Conservation (phyloP, 75 land plant genomes). For the Selaginella tamariscina region DNA sequence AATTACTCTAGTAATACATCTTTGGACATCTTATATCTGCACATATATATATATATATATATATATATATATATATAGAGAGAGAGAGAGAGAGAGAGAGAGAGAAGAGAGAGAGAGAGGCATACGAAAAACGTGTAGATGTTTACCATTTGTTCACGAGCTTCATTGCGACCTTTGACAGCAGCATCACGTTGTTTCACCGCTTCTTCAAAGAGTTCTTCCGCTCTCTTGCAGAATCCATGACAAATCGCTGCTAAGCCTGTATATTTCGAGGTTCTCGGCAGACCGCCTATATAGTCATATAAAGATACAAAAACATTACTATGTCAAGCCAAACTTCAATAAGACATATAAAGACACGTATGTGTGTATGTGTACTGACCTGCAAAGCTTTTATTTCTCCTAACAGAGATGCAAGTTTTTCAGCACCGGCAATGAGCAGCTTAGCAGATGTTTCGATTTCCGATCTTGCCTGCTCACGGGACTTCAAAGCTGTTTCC, state of each 20-base stretch:
- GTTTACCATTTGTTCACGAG: conserved; percentile 61
- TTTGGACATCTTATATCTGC: too few species aligned
- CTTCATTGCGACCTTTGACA: conserved; percentile 41
- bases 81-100: too few species aligned
- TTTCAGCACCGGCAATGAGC: conserved; percentile 60
- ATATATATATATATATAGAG: too few species aligned
- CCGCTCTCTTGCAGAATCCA: conserved; percentile 74
- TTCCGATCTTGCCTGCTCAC: too few species aligned
- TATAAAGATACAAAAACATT: too few species aligned
- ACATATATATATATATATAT: too few species aligned
- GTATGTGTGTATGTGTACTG: too few species aligned
- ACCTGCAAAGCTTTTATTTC: conserved; percentile 56
- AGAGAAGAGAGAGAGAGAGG: too few species aligned
- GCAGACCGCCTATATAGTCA: conserved; percentile 47
- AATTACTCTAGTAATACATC: too few species aligned
- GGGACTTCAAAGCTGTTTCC: conserved; percentile 41
- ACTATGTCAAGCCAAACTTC: too few species aligned
- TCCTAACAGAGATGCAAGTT: conserved; percentile 47
- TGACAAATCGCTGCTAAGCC: conserved; percentile 72
- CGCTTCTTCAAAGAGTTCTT: conserved; percentile 81
- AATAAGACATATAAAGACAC: too few species aligned
- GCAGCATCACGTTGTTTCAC: conserved; percentile 47
- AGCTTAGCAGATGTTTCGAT: conserved; percentile 50
- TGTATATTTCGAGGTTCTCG: conserved; percentile 56
- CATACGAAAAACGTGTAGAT: too few species aligned